A percentile compares a stretch with the other conserved stretches of the same genome.
phyloP scores from a whole-genome alignment of 2,329 filamentous ascomycete species.

The Aspergillus piperis region DNA sequence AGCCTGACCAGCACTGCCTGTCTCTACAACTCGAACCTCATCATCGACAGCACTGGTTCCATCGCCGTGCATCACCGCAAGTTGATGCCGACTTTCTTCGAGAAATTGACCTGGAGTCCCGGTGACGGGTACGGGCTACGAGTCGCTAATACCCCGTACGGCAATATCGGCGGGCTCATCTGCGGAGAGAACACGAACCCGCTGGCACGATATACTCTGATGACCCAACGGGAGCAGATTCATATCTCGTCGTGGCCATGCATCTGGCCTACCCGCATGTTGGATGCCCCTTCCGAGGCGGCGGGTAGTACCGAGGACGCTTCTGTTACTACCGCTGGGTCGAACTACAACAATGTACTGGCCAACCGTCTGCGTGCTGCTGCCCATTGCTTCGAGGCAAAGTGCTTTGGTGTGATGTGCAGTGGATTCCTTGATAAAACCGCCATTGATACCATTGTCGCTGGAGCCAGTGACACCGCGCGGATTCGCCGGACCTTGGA shows the following conservation, averaged over 20 bases:
- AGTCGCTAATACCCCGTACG: conserved; percentile 46
- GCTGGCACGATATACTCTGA: conserved; percentile 54
- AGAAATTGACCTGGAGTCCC: conserved; percentile 57
- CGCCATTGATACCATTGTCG: conserved; percentile 33
- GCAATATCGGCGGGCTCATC: conserved; percentile 36
- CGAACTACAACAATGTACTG: conserved; percentile 56
- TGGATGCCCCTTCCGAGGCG: conserved; percentile 27
- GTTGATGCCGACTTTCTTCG: conserved; percentile 58
- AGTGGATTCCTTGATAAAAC: conserved; percentile 46
- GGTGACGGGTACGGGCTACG: conserved; percentile 55
- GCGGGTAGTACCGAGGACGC: too few species aligned
- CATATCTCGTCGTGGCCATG: conserved; percentile 60
- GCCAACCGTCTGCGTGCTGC: conserved; percentile 56
- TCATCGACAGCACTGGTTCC: conserved; percentile 49
- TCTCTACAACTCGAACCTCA: conserved; percentile 55
- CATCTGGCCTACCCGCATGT: conserved; percentile 53
- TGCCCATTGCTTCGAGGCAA: conserved; percentile 61
- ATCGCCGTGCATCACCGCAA: conserved; percentile 57
- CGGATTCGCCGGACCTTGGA: conserved; percentile 31
- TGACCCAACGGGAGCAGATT: conserved; percentile 58
- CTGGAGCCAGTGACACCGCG: conserved; percentile 2
- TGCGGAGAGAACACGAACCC: conserved; percentile 63
- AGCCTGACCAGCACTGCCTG: conserved; percentile 43
- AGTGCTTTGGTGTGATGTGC: conserved; percentile 57
- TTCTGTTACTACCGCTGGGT: too few species aligned